phyloP scores from a whole-genome alignment of 2,329 filamentous ascomycete genomes.

The Ceratocystis variospora region DNA sequence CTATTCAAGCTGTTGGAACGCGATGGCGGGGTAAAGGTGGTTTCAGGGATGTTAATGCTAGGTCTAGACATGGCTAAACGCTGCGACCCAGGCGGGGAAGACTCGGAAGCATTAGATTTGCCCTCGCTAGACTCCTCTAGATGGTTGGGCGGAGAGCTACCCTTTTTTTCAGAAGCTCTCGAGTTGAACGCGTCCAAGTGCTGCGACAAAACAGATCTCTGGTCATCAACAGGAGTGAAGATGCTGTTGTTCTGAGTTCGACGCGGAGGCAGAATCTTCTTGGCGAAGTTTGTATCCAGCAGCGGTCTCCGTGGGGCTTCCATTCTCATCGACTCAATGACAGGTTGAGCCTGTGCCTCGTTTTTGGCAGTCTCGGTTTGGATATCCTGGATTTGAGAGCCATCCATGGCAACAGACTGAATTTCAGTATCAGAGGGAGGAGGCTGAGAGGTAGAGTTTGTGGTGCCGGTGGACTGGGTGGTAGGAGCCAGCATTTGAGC shows the following conservation, averaged over 20 bases:
- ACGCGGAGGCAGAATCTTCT: conserved; percentile 55
- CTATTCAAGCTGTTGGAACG: conserved; percentile 73
- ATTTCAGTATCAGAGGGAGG: conserved; percentile 30
- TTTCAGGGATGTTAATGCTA: conserved; percentile 44
- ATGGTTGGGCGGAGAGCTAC: conserved; percentile 30
- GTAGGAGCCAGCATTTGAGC: conserved; percentile 26
- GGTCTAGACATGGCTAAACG: conserved; percentile 26
- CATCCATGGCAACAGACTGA: conserved; percentile 18
- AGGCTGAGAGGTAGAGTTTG: conserved; percentile 25
- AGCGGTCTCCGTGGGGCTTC: conserved; percentile 30
- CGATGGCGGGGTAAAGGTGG: conserved; percentile 53
- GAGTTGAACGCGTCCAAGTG: conserved; percentile 56
- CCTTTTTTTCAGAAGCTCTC: conserved; percentile 31
- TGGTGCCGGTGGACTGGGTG: conserved; percentile 27
- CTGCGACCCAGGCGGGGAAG: conserved; percentile 38
- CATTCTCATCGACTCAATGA: conserved; percentile 33
- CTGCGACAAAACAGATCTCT: conserved; percentile 72
- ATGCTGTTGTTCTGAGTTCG: conserved; percentile 56
- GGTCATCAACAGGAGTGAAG: conserved; percentile 93
- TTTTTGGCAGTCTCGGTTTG: conserved; percentile 22
- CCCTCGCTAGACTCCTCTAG: conserved; percentile 48
- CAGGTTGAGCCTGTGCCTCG: conserved; percentile 34
- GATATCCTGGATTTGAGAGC: conserved; percentile 13
- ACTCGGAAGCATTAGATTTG: conserved; percentile 33
- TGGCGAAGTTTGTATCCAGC: conserved; percentile 37